Conservation (phyloP, 805 yeast species). For the Cyberlindnera samutprakarnensis region DNA sequence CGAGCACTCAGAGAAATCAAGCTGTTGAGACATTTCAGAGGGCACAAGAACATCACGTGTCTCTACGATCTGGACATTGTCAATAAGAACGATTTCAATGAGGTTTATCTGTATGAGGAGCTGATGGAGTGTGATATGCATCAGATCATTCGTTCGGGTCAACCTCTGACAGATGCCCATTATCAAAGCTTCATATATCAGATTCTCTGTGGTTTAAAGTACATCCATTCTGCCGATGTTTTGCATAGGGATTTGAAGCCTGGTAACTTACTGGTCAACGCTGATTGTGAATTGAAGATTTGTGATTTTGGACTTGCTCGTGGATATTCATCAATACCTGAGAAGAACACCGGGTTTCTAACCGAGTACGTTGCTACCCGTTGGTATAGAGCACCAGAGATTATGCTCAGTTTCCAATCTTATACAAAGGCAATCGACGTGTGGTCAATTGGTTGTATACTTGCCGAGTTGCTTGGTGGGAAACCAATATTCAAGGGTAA, state of each 20-base stretch:
- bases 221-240: conserved; percentile 87
- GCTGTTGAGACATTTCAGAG: conserved; percentile 84
- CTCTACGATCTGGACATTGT: conserved; percentile 91
- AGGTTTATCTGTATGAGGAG: conserved; percentile 89
- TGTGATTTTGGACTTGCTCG: conserved; percentile 97
- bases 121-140: conserved; percentile 99
- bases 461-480: conserved; percentile 90
- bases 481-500: conserved; percentile 90
- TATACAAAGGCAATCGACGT: conserved; percentile 95
- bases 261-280: conserved; percentile 85
- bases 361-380: conserved; percentile 98
- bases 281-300: conserved; percentile 92
- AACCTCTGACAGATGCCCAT: conserved; percentile 89
- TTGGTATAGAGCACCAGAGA: conserved; percentile 98
- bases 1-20: conserved; percentile 89
- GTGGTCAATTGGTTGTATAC: conserved; percentile 97
- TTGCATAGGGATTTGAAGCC: conserved; percentile 94
- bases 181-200: conserved; percentile 91
- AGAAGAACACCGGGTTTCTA: conserved; percentile 84
- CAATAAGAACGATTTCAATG: conserved; percentile 66
- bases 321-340: conserved; percentile 78
- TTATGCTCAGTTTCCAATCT: conserved; percentile 89
- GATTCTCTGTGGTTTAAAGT: conserved; percentile 81
- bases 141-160: conserved; percentile 91
- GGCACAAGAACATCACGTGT: conserved; percentile 94